phyloP scores from a whole-genome alignment of 129 eudicot genomes.

The Gnaphalium uliginosum region DNA sequence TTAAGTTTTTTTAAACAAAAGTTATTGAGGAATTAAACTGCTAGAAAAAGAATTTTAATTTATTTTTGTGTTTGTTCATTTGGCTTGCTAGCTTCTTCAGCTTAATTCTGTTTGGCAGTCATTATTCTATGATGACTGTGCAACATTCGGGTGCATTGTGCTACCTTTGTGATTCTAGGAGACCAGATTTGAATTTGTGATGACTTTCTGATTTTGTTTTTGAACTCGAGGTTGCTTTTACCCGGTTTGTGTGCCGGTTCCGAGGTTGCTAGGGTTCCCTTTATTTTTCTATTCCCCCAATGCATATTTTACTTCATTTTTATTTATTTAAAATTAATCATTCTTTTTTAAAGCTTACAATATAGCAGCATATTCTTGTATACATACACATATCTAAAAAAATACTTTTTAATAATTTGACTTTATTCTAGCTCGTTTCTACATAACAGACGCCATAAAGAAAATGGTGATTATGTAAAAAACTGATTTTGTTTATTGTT shows the following conservation, averaged over 20 bases:
- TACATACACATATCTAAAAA: no score
- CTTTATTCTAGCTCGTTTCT: neutral
- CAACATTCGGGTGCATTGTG: constrained; percentile 33
- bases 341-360: no score
- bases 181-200: constrained; percentile 34
- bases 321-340: no score
- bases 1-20: no score
- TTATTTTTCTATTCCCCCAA: constrained; percentile 12
- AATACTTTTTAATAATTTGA: neutral
- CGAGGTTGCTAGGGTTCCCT: constrained; percentile 38
- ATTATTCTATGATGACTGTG: constrained; percentile 18
- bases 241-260: constrained; percentile 58
- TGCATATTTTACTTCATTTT: constrained; percentile 14
- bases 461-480: no score
- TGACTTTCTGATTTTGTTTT: constrained; percentile 49
- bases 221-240: constrained; percentile 63
- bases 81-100: neutral
- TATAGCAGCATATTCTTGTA: no score
- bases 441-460: no score
- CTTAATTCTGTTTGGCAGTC: neutral
- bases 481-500: no score
- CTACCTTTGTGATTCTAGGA: neutral
- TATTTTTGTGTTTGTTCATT: neutral
- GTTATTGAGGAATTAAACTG: no score
- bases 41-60: neutral